Evolutionary conservation across 2,329 filamentous ascomycete genomes (phyloP).

Genomic region (Harringtonia aguacate): DNA sequence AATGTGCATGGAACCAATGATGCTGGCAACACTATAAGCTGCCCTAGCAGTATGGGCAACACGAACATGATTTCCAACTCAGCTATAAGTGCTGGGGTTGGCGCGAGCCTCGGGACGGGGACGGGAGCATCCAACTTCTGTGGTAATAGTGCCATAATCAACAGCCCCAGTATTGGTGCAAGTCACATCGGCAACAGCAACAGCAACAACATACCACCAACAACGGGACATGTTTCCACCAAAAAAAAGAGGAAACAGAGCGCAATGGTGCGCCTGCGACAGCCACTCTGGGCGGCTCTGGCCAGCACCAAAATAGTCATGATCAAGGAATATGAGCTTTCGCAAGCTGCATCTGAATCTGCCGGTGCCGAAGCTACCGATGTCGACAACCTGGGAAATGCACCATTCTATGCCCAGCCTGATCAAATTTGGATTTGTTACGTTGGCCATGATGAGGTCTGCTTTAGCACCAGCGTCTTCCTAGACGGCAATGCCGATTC

Average conservation of each 20-base stretch:
- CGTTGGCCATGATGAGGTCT: constrained; percentile 66
- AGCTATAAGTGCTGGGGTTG: no score
- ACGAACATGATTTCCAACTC: no score
- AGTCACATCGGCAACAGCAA: constrained; percentile 17
- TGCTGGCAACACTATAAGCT: background rate
- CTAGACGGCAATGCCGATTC: constrained; percentile 24
- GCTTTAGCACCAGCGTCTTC: constrained; percentile 63
- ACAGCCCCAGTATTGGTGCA: background rate
- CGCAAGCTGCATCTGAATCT: constrained; percentile 62
- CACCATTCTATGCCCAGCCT: constrained; percentile 58
- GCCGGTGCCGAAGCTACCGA: constrained; percentile 65
- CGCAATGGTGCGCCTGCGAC: constrained; percentile 78
- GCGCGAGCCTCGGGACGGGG: no score
- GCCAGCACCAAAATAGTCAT: constrained; percentile 96
- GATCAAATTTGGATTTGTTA: constrained; percentile 74
- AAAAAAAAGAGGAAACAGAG: constrained; percentile 89
- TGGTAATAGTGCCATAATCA: background rate
- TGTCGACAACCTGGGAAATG: constrained; percentile 66
- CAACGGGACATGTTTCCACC: constrained; percentile 35
- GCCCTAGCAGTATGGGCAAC: background rate
- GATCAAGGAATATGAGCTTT: constrained; percentile 82
- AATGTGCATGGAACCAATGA: background rate
- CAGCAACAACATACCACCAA: constrained; percentile 31
- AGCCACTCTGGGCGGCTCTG: constrained; percentile 88
- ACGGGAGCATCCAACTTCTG: constrained; percentile 16